phyloP scores from a whole-genome alignment of 495 filamentous ascomycete genomes.

The Cairneyella variabilis region DNA sequence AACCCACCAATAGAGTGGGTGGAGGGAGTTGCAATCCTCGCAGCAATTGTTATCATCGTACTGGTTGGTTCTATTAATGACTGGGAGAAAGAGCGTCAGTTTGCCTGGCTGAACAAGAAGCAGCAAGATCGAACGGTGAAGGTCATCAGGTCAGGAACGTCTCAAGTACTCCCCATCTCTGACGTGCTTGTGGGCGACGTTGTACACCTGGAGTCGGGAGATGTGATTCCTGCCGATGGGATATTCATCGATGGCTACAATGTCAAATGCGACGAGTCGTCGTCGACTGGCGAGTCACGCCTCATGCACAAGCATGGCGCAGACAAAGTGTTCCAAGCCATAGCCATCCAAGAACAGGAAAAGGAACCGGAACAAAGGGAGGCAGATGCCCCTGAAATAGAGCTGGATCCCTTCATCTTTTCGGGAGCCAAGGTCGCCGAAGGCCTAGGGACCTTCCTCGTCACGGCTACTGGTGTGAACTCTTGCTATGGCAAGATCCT shows the following conservation, averaged over 20 bases:
- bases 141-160: conserved; percentile 68
- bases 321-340: conserved; percentile 69
- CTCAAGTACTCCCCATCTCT: conserved; percentile 64
- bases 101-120: conserved; percentile 68
- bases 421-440: conserved; percentile 89
- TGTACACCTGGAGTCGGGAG: conserved; percentile 75
- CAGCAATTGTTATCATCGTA: conserved; percentile 63
- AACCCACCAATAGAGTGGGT: conserved; percentile 59
- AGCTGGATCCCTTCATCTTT: conserved; percentile 89
- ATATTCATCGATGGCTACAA: conserved; percentile 66
- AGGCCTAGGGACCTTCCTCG: conserved; percentile 74
- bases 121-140: conserved; percentile 76
- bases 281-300: conserved; percentile 79
- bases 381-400: too few species aligned
- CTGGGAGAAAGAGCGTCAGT: conserved; percentile 69
- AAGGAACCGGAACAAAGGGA: too few species aligned
- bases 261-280: conserved; percentile 72
- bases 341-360: conserved; percentile 60
- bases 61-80: conserved; percentile 61
- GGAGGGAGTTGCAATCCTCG: conserved; percentile 65
- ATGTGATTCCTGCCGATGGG: conserved; percentile 75
- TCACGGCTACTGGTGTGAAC: conserved; percentile 78
- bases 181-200: conserved; percentile 81
- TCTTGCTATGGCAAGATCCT: conserved; percentile 85
- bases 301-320: conserved; percentile 63